Percentiles rank a stretch among this genome's conserved stretches.
Conservation (phyloP, 2,329 filamentous ascomycete species). For the Colletotrichum tamarilloi region DNA sequence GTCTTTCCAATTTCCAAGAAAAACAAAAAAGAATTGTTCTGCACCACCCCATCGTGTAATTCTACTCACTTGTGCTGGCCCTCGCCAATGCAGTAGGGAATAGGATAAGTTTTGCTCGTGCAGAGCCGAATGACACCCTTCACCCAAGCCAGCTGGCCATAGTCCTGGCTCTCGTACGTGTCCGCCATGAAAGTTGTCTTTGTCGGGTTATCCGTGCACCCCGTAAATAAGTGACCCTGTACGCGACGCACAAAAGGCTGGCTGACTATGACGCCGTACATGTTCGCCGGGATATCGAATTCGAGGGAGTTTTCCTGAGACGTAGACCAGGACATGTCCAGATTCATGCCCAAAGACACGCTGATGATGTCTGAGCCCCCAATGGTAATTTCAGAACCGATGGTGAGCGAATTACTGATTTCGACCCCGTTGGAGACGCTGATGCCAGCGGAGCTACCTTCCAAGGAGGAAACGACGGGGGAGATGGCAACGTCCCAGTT, state of each 20-base stretch:
- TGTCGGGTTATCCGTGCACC: slow-evolving; percentile 45
- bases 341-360: slow-evolving; percentile 38
- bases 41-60: not conserved
- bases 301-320: slow-evolving; percentile 43
- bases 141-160: slow-evolving; percentile 49
- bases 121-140: slow-evolving; percentile 51
- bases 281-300: slow-evolving; percentile 46
- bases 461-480: slow-evolving; percentile 44
- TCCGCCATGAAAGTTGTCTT: slow-evolving; percentile 45
- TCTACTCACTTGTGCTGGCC: slow-evolving; percentile 37
- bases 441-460: slow-evolving; percentile 40
- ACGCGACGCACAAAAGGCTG: slow-evolving; percentile 47
- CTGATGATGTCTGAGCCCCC: slow-evolving; percentile 37
- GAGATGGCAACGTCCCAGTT: slow-evolving; percentile 53
- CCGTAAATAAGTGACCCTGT: slow-evolving; percentile 46
- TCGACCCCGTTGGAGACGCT: slow-evolving; percentile 45
- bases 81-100: slow-evolving; percentile 50
- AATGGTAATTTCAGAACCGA: slow-evolving; percentile 37
- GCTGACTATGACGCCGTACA: slow-evolving; percentile 52
- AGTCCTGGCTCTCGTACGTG: slow-evolving; percentile 45
- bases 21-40: too few species aligned
- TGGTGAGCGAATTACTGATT: slow-evolving; percentile 45
- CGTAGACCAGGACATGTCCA: slow-evolving; percentile 43
- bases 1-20: too few species aligned
- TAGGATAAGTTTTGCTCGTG: slow-evolving; percentile 46